Evolutionary conservation across 2,329 filamentous ascomycete species (phyloP), one percentile per base, ranked within the genome.

Genomic region (Colletotrichum brevisporum): DNA sequence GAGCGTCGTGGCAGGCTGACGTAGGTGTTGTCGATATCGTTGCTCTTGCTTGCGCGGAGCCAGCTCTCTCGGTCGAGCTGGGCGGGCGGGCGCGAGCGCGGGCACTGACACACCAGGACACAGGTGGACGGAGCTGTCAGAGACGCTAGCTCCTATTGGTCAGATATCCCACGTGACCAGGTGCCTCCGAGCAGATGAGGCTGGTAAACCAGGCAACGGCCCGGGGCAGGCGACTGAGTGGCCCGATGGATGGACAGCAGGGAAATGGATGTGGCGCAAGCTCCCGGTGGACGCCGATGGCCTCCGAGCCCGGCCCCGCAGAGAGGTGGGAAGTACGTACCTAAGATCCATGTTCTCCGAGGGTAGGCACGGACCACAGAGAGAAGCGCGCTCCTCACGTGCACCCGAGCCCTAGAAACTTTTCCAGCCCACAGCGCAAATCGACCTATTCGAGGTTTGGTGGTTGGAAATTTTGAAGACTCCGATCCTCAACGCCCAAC

Each of bases 401-500:
- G 55, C 55, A n/a, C 36, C 6, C 48, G n/a, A 61, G 58, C 58
- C 58, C 58, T 61, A 61, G 18, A 26, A 47, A 27, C 39, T 31
- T n/a, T n/a, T 53, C 59, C 50, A 21, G 54, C 59, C 41, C 50
- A 43, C 50, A 50, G 10, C 47, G 47, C 21, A 47, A 62, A 54
- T 58, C 55, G 36, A 58, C 16, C 5, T 27, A 24, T 57, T 57
- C 54, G 18, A 2, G 36, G 45, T 18, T 26, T 18, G n/a, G 18
- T n/a, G 18, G 13, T 36, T 36, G 31, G 31, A 36, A n/a, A 52
- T 9, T 24, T 36, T 16, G 50, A 67, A 45, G 31, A 54, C 39
- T 27, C 5, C 52, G 47, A 48, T 53, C 62, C 64, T 71, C 82
- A 83, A 81, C 79, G 80, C 80, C 79, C 80, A 69, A 60, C 55